Base-by-base conservation (phyloP, 2,329 filamentous ascomycete genomes). In the Ascosphaera apis region DNA sequence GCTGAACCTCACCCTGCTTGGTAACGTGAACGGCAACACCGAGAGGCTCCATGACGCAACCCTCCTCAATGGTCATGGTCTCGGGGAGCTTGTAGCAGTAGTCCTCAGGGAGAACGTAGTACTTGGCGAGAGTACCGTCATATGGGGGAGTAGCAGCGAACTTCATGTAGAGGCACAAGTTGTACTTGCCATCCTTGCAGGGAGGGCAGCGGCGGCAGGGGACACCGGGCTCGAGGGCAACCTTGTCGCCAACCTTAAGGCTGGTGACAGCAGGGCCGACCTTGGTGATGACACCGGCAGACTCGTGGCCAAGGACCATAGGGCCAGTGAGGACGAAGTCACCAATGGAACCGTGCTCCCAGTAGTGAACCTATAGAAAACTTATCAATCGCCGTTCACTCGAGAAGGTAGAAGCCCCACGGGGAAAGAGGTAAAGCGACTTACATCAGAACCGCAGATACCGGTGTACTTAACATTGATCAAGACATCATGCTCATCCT, bases 331-430 rank as follows among this genome's bases (percentile, higher is more conserved):
- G 86, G 43, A 93, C 76, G 84, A 93, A 93, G 45, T 84, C 84
- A 18, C 86, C 86, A 52, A 95, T 95, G 61, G 79, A 80, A 45
- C 86, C 86, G 35, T 78, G 77, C 53, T 91, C 81, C 86, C 86
- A 95, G 64, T 95, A 95, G 61, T 95, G 86, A 38, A 95, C 76
- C n/a, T n/a, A n/a, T n/a, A n/a, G n/a, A n/a, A n/a, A n/a, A n/a
- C n/a, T 56, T 93, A 84, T 41, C 81, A 91, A 39, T 80, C 86
- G 47, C 36, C 31, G 13, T 33, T 33, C 23, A 31, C 11, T 34
- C 31, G 39, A 15, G 36, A 15, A 23, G 33, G 15, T 37, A 15
- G 25, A 18, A 7, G n/a, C 15, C 34, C n/a, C n/a, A n/a, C n/a
- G n/a, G n/a, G n/a, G n/a, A n/a, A n/a, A n/a, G n/a, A n/a, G n/a